Percentiles rank a stretch among this genome's conserved stretches.
These are phyloP conservation scores for Scedosporium aurantiacum DNA, from an alignment of 2,329 filamentous ascomycete species.

Conservation along the genomic window DNA sequence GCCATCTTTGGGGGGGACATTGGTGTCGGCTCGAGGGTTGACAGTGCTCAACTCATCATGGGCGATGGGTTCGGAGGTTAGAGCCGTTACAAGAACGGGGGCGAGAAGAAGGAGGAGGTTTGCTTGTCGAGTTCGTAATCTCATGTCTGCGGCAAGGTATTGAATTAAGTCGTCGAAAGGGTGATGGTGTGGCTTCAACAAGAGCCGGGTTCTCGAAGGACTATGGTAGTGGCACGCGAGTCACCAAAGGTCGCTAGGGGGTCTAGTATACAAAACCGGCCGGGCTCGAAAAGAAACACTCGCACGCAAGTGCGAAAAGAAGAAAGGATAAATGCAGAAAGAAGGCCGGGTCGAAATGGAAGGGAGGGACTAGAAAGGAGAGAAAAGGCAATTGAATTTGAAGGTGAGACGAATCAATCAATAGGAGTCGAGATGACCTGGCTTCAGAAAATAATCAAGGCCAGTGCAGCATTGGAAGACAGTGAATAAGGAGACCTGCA, in stretches of 20 bases:
- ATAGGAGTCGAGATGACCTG: too few relatives aligned
- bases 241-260: background rate
- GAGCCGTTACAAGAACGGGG: constrained; percentile 39
- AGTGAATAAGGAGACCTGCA: background rate
- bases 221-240: background rate
- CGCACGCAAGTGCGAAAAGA: background rate
- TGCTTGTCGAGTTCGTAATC: constrained; percentile 40
- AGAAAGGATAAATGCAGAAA: background rate
- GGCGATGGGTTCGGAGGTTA: constrained; percentile 22
- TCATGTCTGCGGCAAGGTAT: constrained; percentile 35
- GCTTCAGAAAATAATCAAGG: too few relatives aligned
- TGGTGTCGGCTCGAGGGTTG: constrained; percentile 25
- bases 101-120: constrained; percentile 51
- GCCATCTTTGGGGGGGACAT: constrained; percentile 83
- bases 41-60: constrained; percentile 13
- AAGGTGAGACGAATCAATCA: background rate
- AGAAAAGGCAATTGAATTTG: background rate
- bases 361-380: background rate
- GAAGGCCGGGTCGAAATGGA: background rate
- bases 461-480: too few relatives aligned
- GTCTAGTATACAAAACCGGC: background rate
- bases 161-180: background rate
- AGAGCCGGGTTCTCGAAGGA: background rate
- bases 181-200: background rate
- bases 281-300: background rate